phyloP scores from a whole-genome alignment of 768 basidiomycete species.

The Suillus occidentalis region DNA sequence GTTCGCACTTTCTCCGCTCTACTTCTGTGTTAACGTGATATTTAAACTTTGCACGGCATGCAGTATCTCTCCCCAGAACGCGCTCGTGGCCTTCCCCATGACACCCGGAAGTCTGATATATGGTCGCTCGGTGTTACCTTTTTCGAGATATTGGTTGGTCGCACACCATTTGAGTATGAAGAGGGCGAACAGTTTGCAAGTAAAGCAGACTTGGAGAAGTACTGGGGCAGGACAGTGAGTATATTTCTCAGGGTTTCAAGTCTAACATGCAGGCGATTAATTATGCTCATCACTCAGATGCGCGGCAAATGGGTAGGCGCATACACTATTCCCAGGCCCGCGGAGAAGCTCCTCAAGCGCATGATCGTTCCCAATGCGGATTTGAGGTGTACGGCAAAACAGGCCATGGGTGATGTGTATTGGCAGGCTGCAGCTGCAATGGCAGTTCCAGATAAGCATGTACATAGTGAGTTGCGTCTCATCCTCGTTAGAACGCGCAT shows the following conservation, averaged over 20 bases:
- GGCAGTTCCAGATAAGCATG: conserved; percentile 13
- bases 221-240: conserved; percentile 81
- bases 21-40: not conserved
- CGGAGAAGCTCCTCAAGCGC: conserved; percentile 67
- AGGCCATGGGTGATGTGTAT: conserved; percentile 66
- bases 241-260: not conserved
- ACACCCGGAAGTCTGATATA: conserved; percentile 89
- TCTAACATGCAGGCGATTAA: not conserved
- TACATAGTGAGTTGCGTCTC: conserved; percentile 42
- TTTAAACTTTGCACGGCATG: not conserved
- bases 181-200: conserved; percentile 78
- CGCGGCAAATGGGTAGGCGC: conserved; percentile 84
- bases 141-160: conserved; percentile 90
- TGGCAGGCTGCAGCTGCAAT: conserved; percentile 47
- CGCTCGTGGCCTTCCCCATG: conserved; percentile 84
- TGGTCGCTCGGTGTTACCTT: conserved; percentile 89
- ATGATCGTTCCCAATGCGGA: conserved; percentile 87
- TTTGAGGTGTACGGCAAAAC: conserved; percentile 65
- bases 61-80: conserved; percentile 93
- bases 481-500: conserved; percentile 1
- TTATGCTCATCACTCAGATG: conserved; percentile 39
- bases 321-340: conserved; percentile 57
- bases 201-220: conserved; percentile 79
- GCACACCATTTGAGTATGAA: conserved; percentile 87
- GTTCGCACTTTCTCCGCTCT: conserved; percentile 37